These are phyloP conservation scores for Scytalidium sp. DNA, from an alignment of 2,329 filamentous ascomycete genomes.

Conservation along the genomic window DNA sequence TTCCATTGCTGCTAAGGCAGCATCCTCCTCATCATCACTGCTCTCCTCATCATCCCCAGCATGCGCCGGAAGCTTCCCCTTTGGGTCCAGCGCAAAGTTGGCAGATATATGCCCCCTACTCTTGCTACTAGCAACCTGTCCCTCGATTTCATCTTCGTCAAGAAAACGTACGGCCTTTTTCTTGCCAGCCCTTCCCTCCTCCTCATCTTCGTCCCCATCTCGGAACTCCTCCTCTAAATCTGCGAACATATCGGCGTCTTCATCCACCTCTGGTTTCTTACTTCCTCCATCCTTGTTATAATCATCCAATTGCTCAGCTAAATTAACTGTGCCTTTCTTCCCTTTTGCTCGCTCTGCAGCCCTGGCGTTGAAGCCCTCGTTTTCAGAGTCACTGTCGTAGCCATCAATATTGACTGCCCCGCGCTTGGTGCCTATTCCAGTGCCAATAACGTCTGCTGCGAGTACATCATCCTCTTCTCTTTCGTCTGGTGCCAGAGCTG, in stretches of 20 bases:
- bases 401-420: constrained; percentile 95
- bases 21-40: constrained; percentile 64
- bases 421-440: constrained; percentile 73
- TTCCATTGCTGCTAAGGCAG: constrained; percentile 72
- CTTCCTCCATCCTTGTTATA: constrained; percentile 40
- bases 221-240: constrained; percentile 57
- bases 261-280: constrained; percentile 46
- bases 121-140: constrained; percentile 72
- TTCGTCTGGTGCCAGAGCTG: constrained; percentile 80
- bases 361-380: constrained; percentile 81
- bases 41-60: constrained; percentile 38
- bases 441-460: constrained; percentile 84
- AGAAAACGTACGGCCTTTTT: constrained; percentile 63
- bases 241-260: constrained; percentile 85
- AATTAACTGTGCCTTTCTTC: constrained; percentile 40
- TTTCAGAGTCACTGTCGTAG: constrained; percentile 91
- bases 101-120: constrained; percentile 65
- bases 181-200: constrained; percentile 49
- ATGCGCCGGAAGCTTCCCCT: constrained; percentile 37
- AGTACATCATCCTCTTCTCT: constrained; percentile 74
- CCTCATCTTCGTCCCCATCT: constrained; percentile 52
- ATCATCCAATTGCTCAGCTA: constrained; percentile 51
- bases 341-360: constrained; percentile 55
- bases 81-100: constrained; percentile 59
- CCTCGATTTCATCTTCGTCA: constrained; percentile 65